Percentiles rank a stretch among this genome's conserved stretches.
Evolutionary conservation across 2,329 filamentous ascomycete species (phyloP).

Genomic region (Hypoxylon sp.): DNA sequence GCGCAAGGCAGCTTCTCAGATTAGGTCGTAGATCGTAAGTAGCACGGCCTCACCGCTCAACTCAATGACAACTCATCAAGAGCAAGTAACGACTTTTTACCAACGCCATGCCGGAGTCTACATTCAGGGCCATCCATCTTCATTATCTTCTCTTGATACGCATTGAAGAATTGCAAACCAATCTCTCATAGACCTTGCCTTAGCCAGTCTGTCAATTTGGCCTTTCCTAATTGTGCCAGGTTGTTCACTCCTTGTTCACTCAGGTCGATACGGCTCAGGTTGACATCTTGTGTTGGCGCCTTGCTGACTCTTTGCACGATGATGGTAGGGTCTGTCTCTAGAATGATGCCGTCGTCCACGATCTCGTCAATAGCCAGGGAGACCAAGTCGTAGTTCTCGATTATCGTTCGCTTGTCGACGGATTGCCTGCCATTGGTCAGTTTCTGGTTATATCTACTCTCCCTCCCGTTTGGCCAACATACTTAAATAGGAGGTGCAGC

Average conservation of each 20-base stretch:
- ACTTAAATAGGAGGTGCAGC: constrained; percentile 93
- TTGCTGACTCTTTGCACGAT: constrained; percentile 92
- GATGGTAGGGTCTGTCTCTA: constrained; percentile 96
- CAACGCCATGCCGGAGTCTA: constrained; percentile 44
- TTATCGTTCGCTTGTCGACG: constrained; percentile 95
- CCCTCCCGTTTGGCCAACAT: constrained; percentile 47
- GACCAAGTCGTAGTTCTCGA: constrained; percentile 98
- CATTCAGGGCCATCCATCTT: constrained; percentile 34
- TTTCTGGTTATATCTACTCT: not conserved
- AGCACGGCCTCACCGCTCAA: constrained; percentile 34
- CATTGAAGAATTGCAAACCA: constrained; percentile 4
- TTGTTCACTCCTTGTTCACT: constrained; percentile 96
- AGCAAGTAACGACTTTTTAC: constrained; percentile 39
- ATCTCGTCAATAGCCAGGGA: constrained; percentile 95
- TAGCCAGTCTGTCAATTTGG: constrained; percentile 89
- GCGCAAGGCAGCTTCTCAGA: constrained; percentile 76
- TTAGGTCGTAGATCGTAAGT: constrained; percentile 56
- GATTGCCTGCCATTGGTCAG: constrained; percentile 71
- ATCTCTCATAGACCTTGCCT: constrained; percentile 76
- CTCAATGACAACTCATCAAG: constrained; percentile 38
- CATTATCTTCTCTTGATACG: constrained; percentile 21
- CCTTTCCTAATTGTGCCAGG: constrained; percentile 91
- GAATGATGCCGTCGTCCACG: constrained; percentile 92
- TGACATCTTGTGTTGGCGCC: constrained; percentile 89
- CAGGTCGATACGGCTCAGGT: constrained; percentile 92